phyloP scores from a whole-genome alignment of 805 yeast genomes.

The Lipomyces sp. region DNA sequence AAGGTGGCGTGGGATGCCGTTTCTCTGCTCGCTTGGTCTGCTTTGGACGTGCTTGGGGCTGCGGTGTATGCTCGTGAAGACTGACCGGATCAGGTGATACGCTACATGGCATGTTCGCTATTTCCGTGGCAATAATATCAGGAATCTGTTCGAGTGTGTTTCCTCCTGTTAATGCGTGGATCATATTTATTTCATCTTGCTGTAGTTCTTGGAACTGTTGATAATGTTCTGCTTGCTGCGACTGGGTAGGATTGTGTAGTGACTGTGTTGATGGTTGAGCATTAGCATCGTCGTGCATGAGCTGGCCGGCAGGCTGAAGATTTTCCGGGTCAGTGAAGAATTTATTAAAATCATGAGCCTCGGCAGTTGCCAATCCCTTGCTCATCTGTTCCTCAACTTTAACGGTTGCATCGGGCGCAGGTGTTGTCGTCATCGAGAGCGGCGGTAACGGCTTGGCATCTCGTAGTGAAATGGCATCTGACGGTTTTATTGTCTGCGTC shows the following conservation, averaged over 20 bases:
- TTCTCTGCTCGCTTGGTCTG: slow-evolving; percentile 21
- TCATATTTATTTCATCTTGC: neutral
- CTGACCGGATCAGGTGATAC: slow-evolving; percentile 15
- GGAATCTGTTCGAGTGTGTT: slow-evolving; percentile 21
- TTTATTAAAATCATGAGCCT: neutral
- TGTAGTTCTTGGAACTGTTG: slow-evolving; percentile 7
- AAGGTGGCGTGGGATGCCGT: slow-evolving; percentile 32
- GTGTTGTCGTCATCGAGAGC: slow-evolving; percentile 14
- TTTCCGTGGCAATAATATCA: slow-evolving; percentile 22
- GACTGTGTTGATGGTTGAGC: neutral
- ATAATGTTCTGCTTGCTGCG: neutral
- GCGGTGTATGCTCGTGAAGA: neutral
- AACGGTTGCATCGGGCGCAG: slow-evolving; percentile 11
- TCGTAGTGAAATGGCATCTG: slow-evolving; percentile 36
- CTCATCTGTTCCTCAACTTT: neutral
- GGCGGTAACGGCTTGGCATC: slow-evolving; percentile 25
- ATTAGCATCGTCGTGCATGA: neutral
- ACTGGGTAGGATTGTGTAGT: neutral
- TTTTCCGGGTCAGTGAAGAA: slow-evolving; percentile 7
- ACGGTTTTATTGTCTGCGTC: slow-evolving; percentile 33
- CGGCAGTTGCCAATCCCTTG: neutral
- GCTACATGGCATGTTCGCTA: slow-evolving; percentile 24
- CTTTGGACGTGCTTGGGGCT: neutral
- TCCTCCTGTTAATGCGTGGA: slow-evolving; percentile 12
- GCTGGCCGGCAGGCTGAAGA: neutral